Evolutionary conservation across 371 early-diverging fungal genomes (phyloP).

Genomic region (Saksenaea vasiformis): DNA sequence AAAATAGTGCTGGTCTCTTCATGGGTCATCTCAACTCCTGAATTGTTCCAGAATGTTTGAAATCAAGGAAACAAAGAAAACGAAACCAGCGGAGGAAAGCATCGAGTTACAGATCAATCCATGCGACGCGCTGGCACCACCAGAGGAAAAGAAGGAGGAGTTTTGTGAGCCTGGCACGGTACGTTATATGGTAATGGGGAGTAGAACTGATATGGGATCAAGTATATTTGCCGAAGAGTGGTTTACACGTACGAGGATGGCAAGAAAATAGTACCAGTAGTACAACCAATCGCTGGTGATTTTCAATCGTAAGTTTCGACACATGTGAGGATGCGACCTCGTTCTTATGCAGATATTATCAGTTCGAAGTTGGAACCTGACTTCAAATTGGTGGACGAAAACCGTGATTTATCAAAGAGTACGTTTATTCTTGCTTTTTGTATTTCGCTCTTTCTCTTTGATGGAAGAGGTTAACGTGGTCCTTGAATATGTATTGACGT

Average conservation of each 20-base stretch:
- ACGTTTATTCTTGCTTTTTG: slow-evolving; percentile 2
- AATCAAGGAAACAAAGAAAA: slow-evolving; percentile 3
- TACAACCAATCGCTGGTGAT: slow-evolving; percentile 20
- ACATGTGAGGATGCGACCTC: background rate
- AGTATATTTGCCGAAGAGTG: slow-evolving; percentile 22
- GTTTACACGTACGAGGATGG: slow-evolving; percentile 10
- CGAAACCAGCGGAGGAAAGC: background rate
- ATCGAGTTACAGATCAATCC: slow-evolving; percentile 16
- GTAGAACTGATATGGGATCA: background rate
- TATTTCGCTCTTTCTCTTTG: background rate
- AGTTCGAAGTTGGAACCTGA: slow-evolving; percentile 14
- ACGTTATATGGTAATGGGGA: background rate
- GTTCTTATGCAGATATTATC: background rate
- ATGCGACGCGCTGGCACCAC: slow-evolving; percentile 16
- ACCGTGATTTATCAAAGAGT: slow-evolving; percentile 21
- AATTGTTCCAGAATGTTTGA: slow-evolving; percentile 10
- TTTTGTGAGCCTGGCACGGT: slow-evolving; percentile 21
- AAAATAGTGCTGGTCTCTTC: background rate
- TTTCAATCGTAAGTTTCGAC: slow-evolving; percentile 2
- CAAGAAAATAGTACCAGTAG: background rate
- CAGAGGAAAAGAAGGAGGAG: slow-evolving; percentile 10
- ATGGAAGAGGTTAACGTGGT: background rate
- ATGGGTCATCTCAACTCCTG: background rate
- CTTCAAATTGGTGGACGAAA: slow-evolving; percentile 10
- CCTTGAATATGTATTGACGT: background rate